A percentile compares a stretch with the other conserved stretches of the same genome.
These are phyloP conservation scores for Trichomonas gallinae DNA, from an alignment of 208 protist species.

Conservation along the genomic window DNA sequence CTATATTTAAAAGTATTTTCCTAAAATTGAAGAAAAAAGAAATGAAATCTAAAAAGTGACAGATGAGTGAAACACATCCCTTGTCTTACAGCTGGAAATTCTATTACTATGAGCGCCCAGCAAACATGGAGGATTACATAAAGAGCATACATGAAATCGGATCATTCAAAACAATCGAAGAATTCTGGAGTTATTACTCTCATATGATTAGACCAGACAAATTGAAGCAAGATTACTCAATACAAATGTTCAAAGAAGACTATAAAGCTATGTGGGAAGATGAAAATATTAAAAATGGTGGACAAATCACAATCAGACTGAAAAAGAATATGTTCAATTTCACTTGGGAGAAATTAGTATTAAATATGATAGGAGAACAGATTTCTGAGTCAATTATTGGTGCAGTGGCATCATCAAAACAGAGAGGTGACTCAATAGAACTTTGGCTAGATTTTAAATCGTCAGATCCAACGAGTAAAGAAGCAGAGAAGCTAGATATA, in stretches of 20 bases:
- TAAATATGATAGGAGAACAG: slow-evolving; percentile 12
- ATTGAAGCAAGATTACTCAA: not conserved
- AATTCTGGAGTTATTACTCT: slow-evolving; percentile 9
- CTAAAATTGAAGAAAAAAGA: too few relatives aligned
- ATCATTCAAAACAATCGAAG: not conserved
- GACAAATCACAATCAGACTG: not conserved
- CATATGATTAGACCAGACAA: not conserved
- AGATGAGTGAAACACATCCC: not conserved
- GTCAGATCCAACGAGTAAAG: not conserved
- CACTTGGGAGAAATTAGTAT: not conserved
- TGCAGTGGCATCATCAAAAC: not conserved
- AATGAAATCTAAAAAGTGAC: not conserved
- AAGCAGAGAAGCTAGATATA: not conserved
- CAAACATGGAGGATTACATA: not conserved
- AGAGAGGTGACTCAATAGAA: not conserved
- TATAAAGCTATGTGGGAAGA: slow-evolving; percentile 1
- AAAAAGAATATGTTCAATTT: not conserved
- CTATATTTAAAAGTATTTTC: too few relatives aligned
- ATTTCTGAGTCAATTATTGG: not conserved
- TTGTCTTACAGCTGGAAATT: not conserved
- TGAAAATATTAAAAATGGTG: not conserved
- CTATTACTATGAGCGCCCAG: not conserved
- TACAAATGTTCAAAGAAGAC: not conserved
- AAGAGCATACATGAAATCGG: not conserved
- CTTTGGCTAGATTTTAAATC: not conserved